These are phyloP conservation scores for Coniophora puteana DNA, from an alignment of 1,284 basidiomycete species.

Conservation along the genomic window DNA sequence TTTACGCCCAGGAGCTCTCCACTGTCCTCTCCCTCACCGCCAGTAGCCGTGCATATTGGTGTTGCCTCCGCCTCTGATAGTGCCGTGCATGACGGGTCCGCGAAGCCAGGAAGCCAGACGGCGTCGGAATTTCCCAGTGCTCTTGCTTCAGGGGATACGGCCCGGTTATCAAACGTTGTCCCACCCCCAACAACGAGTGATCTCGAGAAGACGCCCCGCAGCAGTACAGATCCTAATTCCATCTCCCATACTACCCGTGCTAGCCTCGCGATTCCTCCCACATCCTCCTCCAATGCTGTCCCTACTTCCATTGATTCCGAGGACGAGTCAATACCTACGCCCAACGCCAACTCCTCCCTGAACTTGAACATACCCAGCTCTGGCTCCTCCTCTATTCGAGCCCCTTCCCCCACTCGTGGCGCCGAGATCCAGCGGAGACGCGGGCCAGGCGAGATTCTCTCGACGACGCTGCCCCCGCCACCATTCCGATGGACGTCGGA, in stretches of 20 bases:
- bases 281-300: not conserved
- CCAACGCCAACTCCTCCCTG: not conserved
- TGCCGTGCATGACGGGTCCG: slow-evolving; percentile 3
- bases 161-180: too few species aligned
- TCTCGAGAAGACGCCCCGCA: too few species aligned
- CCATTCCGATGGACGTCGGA: slow-evolving; percentile 23
- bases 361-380: not conserved
- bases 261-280: slow-evolving; percentile 6
- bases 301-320: not conserved
- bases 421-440: slow-evolving; percentile 5
- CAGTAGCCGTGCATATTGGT: slow-evolving; percentile 12
- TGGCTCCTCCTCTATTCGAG: not conserved
- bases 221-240: too few species aligned
- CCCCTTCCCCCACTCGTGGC: not conserved
- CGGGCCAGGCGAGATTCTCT: slow-evolving; percentile 8
- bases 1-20: too few species aligned
- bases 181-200: too few species aligned
- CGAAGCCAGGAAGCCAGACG: slow-evolving; percentile 6
- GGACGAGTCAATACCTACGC: slow-evolving; percentile 1
- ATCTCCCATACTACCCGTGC: not conserved
- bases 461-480: slow-evolving; percentile 16
- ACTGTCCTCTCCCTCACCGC: too few species aligned
- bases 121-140: slow-evolving; percentile 4
- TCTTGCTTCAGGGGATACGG: not conserved
- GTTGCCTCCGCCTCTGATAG: slow-evolving; percentile 8